These are phyloP conservation scores for Mycena chlorophos DNA, from an alignment of 768 basidiomycete species.

Conservation along the genomic window DNA sequence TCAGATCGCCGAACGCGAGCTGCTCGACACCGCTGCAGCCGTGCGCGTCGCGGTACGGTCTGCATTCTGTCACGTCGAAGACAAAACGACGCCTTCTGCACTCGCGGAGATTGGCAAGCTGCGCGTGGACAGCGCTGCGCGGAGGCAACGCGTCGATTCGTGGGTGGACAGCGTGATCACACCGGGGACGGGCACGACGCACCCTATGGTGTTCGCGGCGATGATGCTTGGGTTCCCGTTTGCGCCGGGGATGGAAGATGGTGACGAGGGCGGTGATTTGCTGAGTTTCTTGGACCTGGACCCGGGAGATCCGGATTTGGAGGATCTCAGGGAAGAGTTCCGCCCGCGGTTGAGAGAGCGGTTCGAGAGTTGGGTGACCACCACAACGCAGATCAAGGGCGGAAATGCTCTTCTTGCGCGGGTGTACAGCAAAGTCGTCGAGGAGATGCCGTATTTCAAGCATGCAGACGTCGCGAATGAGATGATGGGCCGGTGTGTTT, in stretches of 20 bases:
- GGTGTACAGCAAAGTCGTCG: slow-evolving; percentile 45
- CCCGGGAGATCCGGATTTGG: slow-evolving; percentile 53
- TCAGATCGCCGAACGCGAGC: slow-evolving; percentile 52
- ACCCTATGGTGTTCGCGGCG: slow-evolving; percentile 63
- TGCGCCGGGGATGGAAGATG: slow-evolving; percentile 37
- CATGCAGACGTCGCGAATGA: slow-evolving; percentile 53
- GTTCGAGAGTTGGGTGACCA: slow-evolving; percentile 57
- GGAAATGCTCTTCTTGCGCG: slow-evolving; percentile 37
- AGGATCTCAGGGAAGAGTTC: slow-evolving; percentile 62
- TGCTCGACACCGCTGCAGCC: slow-evolving; percentile 44
- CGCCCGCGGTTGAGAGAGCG: slow-evolving; percentile 56
- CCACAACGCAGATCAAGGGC: slow-evolving; percentile 40
- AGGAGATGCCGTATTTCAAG: slow-evolving; percentile 58
- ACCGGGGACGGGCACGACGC: slow-evolving; percentile 34
- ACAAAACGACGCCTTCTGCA: slow-evolving; percentile 40
- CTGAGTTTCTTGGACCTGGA: slow-evolving; percentile 54
- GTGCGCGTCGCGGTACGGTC: slow-evolving; percentile 45
- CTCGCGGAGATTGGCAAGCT: slow-evolving; percentile 49
- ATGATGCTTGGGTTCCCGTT: slow-evolving; percentile 61
- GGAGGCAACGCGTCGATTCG: slow-evolving; percentile 47
- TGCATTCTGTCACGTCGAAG: slow-evolving; percentile 50
- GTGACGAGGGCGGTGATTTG: slow-evolving; percentile 47
- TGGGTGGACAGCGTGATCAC: slow-evolving; percentile 55
- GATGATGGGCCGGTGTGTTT: slow-evolving; percentile 52
- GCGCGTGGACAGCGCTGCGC: slow-evolving; percentile 34